Base-by-base conservation (phyloP, 1,284 basidiomycete genomes). In the Tylopilus orsonianus region DNA sequence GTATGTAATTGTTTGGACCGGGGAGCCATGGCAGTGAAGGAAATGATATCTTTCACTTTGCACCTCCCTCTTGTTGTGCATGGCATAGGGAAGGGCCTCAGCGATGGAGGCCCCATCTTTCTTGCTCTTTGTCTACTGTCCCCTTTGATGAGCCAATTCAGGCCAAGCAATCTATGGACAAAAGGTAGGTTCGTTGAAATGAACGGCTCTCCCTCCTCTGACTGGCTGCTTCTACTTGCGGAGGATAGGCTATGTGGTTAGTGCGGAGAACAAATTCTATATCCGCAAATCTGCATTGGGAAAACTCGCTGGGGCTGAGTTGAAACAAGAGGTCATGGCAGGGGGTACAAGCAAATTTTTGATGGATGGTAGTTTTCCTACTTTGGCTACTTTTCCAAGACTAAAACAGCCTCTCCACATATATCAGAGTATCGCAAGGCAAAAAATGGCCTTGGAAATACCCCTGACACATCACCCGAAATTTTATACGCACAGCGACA, bases 301-400 rank as follows among this genome's bases (percentile, higher is more conserved):
- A 38, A 50, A n/a, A 24, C 56, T 72, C 2, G 45, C 55, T 0
- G 29, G 35, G 8, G 50, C 51, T 1, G 22, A 36, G 4, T 63
- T 65, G 32, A 61, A 62, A 34, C 52, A 66, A 16, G 72, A 73
- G 34, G 59, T 69, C n/a, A 59, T 70, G 44, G 60, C 63, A 12
- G 66, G 65, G 6, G 62, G 71, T 34, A 42, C 70, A 6, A 52
- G 44, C 2, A 27, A 46, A 2, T 65, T 65, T 53, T 58, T 73
- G 16, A 35, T 65, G 9, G 43, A 57, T 30, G 68, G 71, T 71
- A 38, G 26, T 26, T 37, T 2, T 19, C 24, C 8, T 5, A 3
- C 12, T 30, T 19, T 30, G 22, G 8, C 20, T 30, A 1, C 8
- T 14, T 29, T 16, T 5, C 8, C 12, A n/a, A 34, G n/a, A 30